These are phyloP conservation scores for Auricularia cornea DNA, from an alignment of 768 basidiomycete species.

Conservation along the genomic window DNA sequence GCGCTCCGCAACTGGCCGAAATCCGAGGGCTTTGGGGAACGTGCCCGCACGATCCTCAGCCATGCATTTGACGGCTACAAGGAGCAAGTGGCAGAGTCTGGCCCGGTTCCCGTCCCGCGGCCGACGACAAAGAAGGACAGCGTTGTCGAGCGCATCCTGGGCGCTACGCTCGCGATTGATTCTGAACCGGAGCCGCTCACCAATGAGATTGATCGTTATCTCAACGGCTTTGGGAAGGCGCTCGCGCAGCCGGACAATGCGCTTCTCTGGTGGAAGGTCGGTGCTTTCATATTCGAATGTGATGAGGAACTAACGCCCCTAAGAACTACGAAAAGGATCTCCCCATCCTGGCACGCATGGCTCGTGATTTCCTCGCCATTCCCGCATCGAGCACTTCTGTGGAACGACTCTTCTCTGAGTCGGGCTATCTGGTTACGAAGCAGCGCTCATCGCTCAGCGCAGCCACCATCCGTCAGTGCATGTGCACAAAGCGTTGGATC, in stretches of 20 bases:
- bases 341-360: constrained; percentile 1
- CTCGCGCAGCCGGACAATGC: constrained; percentile 3
- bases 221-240: neutral
- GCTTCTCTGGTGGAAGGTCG: constrained; percentile 26
- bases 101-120: neutral
- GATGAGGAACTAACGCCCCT: too few species aligned
- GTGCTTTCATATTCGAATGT: neutral
- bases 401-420: neutral
- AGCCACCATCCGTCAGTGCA: neutral
- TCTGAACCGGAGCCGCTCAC: neutral
- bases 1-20: constrained; percentile 19
- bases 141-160: neutral
- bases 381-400: neutral
- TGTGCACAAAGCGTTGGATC: neutral
- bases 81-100: neutral
- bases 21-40: neutral
- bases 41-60: neutral
- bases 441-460: neutral
- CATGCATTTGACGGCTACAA: neutral
- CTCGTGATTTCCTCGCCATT: constrained; percentile 1
- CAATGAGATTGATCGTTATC: neutral
- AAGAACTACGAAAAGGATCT: neutral
- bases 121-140: neutral
- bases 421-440: neutral
- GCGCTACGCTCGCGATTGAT: neutral